Percentiles rank a stretch among this genome's conserved stretches.
Evolutionary conservation across 2,329 filamentous ascomycete genomes (phyloP).

Genomic region (Cladosporium sp.): DNA sequence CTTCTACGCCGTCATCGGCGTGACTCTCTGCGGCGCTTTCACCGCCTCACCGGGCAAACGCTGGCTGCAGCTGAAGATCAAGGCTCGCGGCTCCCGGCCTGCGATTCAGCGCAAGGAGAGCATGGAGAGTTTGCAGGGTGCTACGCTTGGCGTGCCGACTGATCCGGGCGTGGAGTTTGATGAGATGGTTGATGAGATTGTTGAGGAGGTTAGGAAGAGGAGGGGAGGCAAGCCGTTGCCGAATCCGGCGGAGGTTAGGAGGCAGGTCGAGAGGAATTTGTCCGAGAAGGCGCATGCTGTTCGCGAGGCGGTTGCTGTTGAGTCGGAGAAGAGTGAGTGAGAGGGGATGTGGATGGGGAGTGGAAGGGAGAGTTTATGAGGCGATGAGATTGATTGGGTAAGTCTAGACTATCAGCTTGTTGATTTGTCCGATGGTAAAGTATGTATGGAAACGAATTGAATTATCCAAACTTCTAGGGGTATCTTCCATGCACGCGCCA

Average conservation of each 20-base stretch:
- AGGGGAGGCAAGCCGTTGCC: conserved; percentile 38
- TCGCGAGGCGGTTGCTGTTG: background rate
- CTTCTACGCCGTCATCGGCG: conserved; percentile 75
- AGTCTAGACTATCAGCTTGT: no score
- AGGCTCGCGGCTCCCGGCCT: conserved; percentile 30
- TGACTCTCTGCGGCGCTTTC: conserved; percentile 61
- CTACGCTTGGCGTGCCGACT: conserved; percentile 69
- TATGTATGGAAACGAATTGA: no score
- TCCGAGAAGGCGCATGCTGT: conserved; percentile 11
- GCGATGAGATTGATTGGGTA: no score
- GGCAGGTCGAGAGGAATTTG: conserved; percentile 46
- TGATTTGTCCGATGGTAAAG: no score
- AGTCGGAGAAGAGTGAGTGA: conserved; percentile 1
- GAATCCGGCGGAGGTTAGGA: conserved; percentile 48
- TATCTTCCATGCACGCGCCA: no score
- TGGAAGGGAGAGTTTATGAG: background rate
- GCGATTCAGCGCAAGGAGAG: conserved; percentile 26
- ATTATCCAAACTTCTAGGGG: no score
- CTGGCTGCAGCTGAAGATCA: conserved; percentile 35
- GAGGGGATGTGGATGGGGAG: background rate
- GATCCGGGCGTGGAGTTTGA: conserved; percentile 72
- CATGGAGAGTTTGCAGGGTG: conserved; percentile 36
- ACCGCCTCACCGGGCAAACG: conserved; percentile 75
- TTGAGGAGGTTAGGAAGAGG: conserved; percentile 63
- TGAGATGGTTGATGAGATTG: conserved; percentile 72